Base-by-base conservation (phyloP, 2,329 filamentous ascomycete species). In the Macrophomina phaseolina region DNA sequence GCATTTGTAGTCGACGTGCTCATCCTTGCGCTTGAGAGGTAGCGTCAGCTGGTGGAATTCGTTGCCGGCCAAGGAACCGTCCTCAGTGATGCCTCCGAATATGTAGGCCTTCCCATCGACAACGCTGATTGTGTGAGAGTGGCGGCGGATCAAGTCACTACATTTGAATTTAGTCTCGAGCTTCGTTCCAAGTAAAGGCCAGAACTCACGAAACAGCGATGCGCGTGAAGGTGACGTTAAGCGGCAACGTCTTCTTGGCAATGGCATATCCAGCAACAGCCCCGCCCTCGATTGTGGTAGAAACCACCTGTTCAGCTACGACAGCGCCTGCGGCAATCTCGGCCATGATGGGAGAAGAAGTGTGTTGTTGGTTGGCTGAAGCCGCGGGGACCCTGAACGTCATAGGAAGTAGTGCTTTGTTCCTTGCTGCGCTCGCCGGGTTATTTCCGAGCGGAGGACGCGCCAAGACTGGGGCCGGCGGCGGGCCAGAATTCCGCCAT, bases 71-170 rank as follows among this genome's bases (percentile, higher is more conserved):
- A 81, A 67, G 32, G 74, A 71, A n/a, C 74, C 74, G 6, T 73
- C 71, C 1, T 73, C 68, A 30, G 76, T 78, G 42, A 76, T 73
- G 55, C 81, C 81, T 45, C 81, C 81, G 66, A 82, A 82, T 30
- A 83, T 77, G 69, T 80, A 82, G 5, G 80, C 80, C 68, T 80
- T 81, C 70, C 81, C 77, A 46, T 73, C 70, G 38, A 82, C 71
- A 1, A 81, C 72, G 1, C 76, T 80, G 28, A 82, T 64, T 5
- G 76, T 78, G 66, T 82, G 80, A 58, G 78, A 76, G n/a, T 74
- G 75, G 5, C 77, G 70, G 18, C 71, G 73, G 52, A 79, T 38
- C 72, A 76, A 63, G 70, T 76, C 65, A 69, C 77, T 61, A 8
- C 11, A 28, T 16, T 2, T 23, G 68, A 12, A 67, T 75, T 72